Evolutionary conservation across 1,139 yeast species (phyloP).

Genomic region (Scheffersomyces stambukii): DNA sequence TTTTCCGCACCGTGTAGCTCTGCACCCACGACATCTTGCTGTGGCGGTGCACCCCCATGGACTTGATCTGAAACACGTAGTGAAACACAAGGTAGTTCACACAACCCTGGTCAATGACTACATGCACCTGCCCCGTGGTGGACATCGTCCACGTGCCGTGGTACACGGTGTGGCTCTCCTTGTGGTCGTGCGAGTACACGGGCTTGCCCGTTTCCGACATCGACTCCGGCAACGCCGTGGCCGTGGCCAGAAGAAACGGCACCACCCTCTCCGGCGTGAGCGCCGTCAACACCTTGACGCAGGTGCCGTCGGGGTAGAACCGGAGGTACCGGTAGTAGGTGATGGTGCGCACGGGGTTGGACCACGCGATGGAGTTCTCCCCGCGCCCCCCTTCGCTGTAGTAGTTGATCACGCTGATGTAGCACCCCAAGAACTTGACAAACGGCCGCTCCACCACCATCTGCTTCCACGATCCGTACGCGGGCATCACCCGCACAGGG

Average conservation of each 20-base stretch:
- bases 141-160: conserved; percentile 53
- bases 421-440: conserved; percentile 75
- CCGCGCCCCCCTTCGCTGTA: conserved; percentile 73
- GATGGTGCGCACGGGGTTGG: conserved; percentile 73
- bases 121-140: conserved; percentile 47
- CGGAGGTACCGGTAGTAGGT: conserved; percentile 84
- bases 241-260: conserved; percentile 42
- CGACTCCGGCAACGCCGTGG: conserved; percentile 12
- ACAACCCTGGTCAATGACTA: conserved; percentile 55
- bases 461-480: conserved; percentile 50
- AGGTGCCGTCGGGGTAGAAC: conserved; percentile 76
- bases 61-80: conserved; percentile 55
- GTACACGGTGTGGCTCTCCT: conserved; percentile 36
- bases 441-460: conserved; percentile 59
- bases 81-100: conserved; percentile 60
- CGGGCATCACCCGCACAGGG: conserved; percentile 38
- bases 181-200: conserved; percentile 10
- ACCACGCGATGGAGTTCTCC: conserved; percentile 66
- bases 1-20: conserved; percentile 54
- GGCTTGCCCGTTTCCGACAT: conserved; percentile 12
- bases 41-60: conserved; percentile 54
- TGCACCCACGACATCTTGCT: conserved; percentile 66
- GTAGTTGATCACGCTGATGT: conserved; percentile 81
- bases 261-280: conserved; percentile 64
- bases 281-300: conserved; percentile 60